These are phyloP conservation scores for Mrakia hoshinonis DNA, from an alignment of 768 basidiomycete species.

Conservation along the genomic window DNA sequence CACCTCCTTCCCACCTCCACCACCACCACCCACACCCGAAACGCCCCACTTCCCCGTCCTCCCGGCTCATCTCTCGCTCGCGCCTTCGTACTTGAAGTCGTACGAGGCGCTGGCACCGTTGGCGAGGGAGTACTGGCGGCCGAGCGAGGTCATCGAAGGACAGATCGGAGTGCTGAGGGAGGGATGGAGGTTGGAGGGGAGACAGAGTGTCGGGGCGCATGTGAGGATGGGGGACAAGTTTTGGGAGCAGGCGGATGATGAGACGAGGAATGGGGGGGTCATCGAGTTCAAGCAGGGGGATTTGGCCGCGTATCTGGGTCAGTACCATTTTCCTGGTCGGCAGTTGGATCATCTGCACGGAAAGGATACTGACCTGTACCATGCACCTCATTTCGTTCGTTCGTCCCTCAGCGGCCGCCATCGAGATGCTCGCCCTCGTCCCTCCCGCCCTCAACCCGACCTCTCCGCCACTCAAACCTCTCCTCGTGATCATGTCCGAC, in stretches of 20 bases:
- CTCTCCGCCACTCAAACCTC: not conserved
- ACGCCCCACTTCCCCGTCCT: not conserved
- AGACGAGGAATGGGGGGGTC: not conserved
- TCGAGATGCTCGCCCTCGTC: not conserved
- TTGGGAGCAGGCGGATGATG: not conserved
- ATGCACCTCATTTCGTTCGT: not conserved
- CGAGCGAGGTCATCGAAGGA: not conserved
- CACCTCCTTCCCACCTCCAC: not conserved
- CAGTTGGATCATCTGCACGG: no score
- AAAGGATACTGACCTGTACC: not conserved
- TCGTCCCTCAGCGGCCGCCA: not conserved
- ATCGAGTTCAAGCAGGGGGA: not conserved
- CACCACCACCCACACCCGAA: not conserved
- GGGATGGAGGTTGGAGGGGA: not conserved
- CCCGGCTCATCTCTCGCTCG: not conserved
- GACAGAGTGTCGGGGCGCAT: not conserved
- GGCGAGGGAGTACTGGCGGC: not conserved
- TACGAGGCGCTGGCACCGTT: not conserved
- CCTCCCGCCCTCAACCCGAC: not conserved
- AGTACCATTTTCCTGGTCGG: no score
- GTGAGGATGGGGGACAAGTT: not conserved
- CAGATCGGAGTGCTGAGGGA: not conserved
- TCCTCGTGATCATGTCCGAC: conserved; percentile 10
- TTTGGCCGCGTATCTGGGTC: not conserved
- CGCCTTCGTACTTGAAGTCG: not conserved